Evolutionary conservation across 208 protist species (phyloP).

Genomic region (Crithidia fasciculata): DNA sequence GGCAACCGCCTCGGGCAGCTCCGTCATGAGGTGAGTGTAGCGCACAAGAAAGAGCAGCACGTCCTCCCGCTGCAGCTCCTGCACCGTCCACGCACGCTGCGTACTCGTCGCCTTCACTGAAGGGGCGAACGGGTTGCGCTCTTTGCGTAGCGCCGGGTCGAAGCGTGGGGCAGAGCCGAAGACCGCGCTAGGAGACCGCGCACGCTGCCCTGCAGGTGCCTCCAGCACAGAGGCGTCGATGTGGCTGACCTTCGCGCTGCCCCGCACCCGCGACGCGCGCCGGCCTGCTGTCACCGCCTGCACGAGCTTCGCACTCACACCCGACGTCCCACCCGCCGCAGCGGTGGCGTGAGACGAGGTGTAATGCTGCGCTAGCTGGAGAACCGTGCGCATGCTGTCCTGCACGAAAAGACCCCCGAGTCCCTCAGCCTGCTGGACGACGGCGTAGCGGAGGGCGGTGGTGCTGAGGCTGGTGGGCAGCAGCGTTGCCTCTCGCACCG

Average conservation of each 20-base stretch:
- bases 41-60: conserved; percentile 58
- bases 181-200: conserved; percentile 16
- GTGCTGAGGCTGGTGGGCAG: conserved; percentile 33
- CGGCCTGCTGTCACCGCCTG: not conserved
- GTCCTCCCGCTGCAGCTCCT: conserved; percentile 55
- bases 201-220: not conserved
- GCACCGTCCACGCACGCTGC: conserved; percentile 45
- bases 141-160: conserved; percentile 23
- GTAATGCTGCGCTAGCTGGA: conserved; percentile 66
- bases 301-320: conserved; percentile 3
- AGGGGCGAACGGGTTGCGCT: conserved; percentile 51
- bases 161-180: conserved; percentile 31
- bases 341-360: conserved; percentile 20
- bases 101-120: conserved; percentile 13
- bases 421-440: conserved; percentile 44
- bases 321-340: not conserved
- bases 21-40: conserved; percentile 46
- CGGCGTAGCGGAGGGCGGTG: conserved; percentile 24
- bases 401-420: conserved; percentile 51
- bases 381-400: conserved; percentile 58
- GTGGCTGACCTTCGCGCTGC: not conserved
- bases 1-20: conserved; percentile 46
- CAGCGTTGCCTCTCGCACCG: conserved; percentile 32
- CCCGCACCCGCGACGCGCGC: conserved; percentile 2
- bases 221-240: not conserved